Base-by-base conservation (phyloP, 73 alveolate species). In the Tetrahymena thermophila region DNA sequence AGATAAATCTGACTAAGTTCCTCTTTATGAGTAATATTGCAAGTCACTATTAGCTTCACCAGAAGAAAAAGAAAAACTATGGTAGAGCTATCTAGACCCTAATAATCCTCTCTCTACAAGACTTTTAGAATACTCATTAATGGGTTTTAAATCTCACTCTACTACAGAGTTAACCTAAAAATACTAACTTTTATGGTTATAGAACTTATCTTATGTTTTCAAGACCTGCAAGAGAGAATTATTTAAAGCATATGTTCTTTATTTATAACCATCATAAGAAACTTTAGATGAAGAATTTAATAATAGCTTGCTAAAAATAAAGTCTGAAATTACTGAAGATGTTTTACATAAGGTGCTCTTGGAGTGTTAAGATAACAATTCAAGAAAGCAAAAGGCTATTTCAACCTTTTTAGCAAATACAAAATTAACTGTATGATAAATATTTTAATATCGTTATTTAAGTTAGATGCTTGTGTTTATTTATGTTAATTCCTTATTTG, bases 1-100 rank as follows among this genome's bases (percentile, higher is more conserved):
- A 50, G 97, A 95, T 95, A 95, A 85, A 25, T 89, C 97, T 35
- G 97, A 95, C 35, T 35, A 89, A 34, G 97, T 94, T 34, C 93
- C 94, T 3, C 93, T 42, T 55, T 94, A 94, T 15, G 43, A 95
- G 55, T 95, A 85, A 25, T 85, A 23, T 55, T 85, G 95, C 43
- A 34, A 85, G 23, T 85, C 97, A 21, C 38, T 43, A 28, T 71
- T 43, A 37, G 93, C 85, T 31, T 34, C 55, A 55, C 55, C 93
- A 43, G 94, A 95, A 35, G 93, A 95, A 50, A 95, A 95, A 55
- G 94, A 89, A 19, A 84, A 44, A 7, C 89, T 95, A 5, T 95
- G 97, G 97, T 35, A 85, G 31, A 38, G 34, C 1, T 95, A 35
- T 35, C 23, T 85, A n/a, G 95, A 95, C 89, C 85, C 94, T n/a